A percentile compares a stretch with the other conserved stretches of the same genome.
phyloP scores from a whole-genome alignment of 805 yeast genomes.

The Teunomyces pallodes region DNA sequence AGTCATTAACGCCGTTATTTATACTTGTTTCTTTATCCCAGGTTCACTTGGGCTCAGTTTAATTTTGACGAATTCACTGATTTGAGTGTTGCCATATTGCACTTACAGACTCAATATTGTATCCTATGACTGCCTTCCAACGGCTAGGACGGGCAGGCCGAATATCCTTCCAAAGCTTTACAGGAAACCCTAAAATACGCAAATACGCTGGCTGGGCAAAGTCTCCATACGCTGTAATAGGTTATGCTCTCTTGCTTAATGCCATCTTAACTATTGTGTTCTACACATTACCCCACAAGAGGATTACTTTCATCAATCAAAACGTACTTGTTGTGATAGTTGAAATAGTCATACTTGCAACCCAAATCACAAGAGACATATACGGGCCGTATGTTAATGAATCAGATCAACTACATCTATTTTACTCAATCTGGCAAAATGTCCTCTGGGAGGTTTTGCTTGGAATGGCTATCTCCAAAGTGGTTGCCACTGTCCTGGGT shows the following conservation, averaged over 20 bases:
- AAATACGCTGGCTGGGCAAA: not conserved
- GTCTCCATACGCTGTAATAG: not conserved
- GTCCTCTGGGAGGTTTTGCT: not conserved
- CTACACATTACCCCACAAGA: not conserved
- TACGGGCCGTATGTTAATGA: not conserved
- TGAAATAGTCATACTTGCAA: not conserved
- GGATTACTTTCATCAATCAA: not conserved
- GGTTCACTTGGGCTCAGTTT: not conserved
- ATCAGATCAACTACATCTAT: not conserved
- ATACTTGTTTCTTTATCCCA: not conserved
- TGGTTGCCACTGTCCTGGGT: conserved; percentile 1
- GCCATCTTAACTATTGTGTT: conserved; percentile 1
- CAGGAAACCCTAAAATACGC: not conserved
- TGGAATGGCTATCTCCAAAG: not conserved
- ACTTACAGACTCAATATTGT: not conserved
- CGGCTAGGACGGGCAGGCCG: not conserved
- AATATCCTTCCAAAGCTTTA: not conserved
- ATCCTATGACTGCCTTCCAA: not conserved
- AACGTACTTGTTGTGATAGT: not conserved
- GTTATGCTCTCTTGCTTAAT: conserved; percentile 1
- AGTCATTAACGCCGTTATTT: not conserved
- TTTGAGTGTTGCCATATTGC: not conserved
- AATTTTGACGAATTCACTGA: not conserved
- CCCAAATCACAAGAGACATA: not conserved
- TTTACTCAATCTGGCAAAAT: not conserved